Evolutionary conservation across 306 rosid genomes (phyloP), one percentile per base, ranked within the genome.

Genomic region (Prunus mume): DNA sequence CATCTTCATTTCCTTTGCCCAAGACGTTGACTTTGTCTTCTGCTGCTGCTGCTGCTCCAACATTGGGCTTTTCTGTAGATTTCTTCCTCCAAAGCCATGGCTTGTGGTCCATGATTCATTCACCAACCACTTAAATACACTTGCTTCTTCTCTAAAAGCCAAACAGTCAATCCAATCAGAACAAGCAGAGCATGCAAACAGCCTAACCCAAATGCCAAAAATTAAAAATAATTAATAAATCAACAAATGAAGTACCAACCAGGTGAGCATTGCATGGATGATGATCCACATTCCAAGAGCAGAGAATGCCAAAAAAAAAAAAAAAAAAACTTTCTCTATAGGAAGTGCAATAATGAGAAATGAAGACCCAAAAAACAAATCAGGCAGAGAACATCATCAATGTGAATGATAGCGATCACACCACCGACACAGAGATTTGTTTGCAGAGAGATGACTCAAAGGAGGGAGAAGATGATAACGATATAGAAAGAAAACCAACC

Each of bases 11-110:
- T 77, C 79, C 91, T 58, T 81, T 86, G 19, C 77, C 72, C 82
- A 82, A 19, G 63, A 41, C 76, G 66, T 79, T 80, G 50, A 68
- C 55, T 55, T 81, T 85, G 56, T 93, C 96, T 28, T 76, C 64
- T 5, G 86, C 49, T 25, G 65, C 43, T 10, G 4, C 68, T 25
- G 65, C 11, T 25, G 38, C 43, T 10, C 14, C 69, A 76, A 79
- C 20, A 76, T 60, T 65, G 25, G 78, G 70, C 85, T 91, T 93
- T 85, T 91, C 98, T 6, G 90, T 79, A 56, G 96, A 86, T 72
- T 88, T 93, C 85, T 91, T 93, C 85, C 77, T 93, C 98, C 98
- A 89, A 71, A 76, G 89, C 96, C 98, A 93, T 9, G 91, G 6
- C 81, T 89, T 91, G 47, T 82, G 85, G 81, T 93, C 98, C 98